These are phyloP conservation scores for Simmondsia chinensis DNA, from an alignment of 148 eudicot species.

Conservation along the genomic window DNA sequence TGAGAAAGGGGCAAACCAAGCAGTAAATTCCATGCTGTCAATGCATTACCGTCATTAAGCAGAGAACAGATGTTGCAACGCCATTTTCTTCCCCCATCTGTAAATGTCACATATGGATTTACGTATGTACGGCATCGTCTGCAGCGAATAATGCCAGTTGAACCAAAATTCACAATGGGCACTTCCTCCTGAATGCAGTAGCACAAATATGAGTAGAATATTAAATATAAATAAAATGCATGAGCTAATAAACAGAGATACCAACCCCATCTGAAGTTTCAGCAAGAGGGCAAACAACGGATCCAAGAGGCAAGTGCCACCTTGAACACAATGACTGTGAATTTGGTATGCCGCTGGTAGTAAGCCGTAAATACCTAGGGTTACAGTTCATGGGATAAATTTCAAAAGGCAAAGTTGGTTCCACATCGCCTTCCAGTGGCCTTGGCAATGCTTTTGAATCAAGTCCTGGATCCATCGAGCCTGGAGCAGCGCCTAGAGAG, in stretches of 20 bases:
- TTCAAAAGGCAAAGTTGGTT: conserved; percentile 41
- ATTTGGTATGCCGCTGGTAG: conserved; percentile 77
- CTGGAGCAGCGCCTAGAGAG: conserved; percentile 65
- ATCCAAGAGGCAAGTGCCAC: conserved; percentile 99
- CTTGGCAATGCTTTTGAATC: conserved; percentile 71
- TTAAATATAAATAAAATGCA: conserved; percentile 9
- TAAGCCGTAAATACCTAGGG: conserved; percentile 64
- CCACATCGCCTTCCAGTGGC: conserved; percentile 83
- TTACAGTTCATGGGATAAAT: conserved; percentile 69
- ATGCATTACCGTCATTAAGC: conserved; percentile 79
- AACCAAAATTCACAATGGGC: conserved; percentile 74
- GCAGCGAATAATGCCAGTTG: conserved; percentile 89
- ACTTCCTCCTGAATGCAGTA: conserved; percentile 99
- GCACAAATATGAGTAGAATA: too few species aligned
- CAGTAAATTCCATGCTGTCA: background rate
- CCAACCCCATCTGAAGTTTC: conserved; percentile 92
- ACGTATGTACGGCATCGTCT: conserved; percentile 96
- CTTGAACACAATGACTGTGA: conserved; percentile 87
- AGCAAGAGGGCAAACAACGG: conserved; percentile 97
- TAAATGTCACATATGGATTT: conserved; percentile 78
- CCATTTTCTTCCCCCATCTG: conserved; percentile 97
- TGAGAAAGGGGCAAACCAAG: background rate
- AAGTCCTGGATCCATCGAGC: conserved; percentile 77
- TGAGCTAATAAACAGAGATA: conserved; percentile 8
- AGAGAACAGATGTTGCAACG: conserved; percentile 88